phyloP scores from a whole-genome alignment of 345 rosid genomes.

The Erucastrum elatum region DNA sequence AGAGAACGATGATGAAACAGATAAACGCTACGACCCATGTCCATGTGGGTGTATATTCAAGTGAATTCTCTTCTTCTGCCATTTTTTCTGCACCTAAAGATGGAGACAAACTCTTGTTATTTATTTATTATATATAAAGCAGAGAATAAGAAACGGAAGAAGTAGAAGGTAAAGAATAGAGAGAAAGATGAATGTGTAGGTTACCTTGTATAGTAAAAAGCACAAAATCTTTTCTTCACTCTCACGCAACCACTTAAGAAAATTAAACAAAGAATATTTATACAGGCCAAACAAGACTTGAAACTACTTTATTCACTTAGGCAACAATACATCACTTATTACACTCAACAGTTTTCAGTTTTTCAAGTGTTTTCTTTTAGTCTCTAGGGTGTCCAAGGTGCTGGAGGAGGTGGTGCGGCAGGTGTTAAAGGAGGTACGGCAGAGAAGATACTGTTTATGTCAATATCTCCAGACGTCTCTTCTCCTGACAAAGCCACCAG shows the following conservation, averaged over 20 bases:
- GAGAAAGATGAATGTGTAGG: conserved; percentile 17
- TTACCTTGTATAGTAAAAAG: conserved; percentile 12
- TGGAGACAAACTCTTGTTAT: conserved; percentile 20
- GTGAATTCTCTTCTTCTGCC: conserved; percentile 37
- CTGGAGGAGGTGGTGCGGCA: conserved; percentile 88
- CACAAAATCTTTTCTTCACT: conserved; percentile 21
- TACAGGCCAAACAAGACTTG: background rate
- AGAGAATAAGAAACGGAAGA: conserved; percentile 29
- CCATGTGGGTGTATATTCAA: conserved; percentile 56
- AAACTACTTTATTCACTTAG: conserved; percentile 2
- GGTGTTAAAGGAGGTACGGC: conserved; percentile 82
- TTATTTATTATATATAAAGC: conserved; percentile 20
- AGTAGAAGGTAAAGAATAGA: conserved; percentile 32
- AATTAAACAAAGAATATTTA: background rate
- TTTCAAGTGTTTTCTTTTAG: conserved; percentile 3
- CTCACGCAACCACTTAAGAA: conserved; percentile 8
- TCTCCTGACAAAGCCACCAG: conserved; percentile 86
- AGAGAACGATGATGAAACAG: too few species aligned
- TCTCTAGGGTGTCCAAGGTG: conserved; percentile 82
- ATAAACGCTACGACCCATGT: too few species aligned
- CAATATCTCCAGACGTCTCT: conserved; percentile 46
- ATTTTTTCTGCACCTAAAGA: conserved; percentile 37
- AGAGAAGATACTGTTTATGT: conserved; percentile 85
- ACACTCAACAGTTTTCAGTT: background rate
- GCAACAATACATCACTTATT: conserved; percentile 21